Evolutionary conservation across 176 grass and related monocot species (phyloP).

Genomic region (Neostapfia colusana): DNA sequence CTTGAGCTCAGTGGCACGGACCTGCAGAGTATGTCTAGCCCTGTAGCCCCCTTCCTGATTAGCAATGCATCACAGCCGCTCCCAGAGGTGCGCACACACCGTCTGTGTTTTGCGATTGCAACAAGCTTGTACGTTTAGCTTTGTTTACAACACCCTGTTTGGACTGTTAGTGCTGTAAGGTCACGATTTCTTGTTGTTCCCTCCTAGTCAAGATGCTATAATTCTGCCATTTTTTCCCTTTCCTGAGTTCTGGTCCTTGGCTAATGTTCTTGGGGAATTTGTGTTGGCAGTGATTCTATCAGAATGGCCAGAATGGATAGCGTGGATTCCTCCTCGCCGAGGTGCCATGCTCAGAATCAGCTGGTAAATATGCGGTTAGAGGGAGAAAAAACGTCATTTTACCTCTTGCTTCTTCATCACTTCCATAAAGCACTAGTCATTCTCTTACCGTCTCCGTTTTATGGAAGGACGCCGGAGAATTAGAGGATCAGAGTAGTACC

Average conservation of each 20-base stretch:
- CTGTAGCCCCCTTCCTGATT: conserved; percentile 6
- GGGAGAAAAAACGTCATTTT: background rate
- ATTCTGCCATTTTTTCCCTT: background rate
- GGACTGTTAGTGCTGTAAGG: background rate
- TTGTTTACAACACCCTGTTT: conserved; percentile 7
- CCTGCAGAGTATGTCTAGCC: background rate
- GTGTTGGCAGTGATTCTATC: conserved; percentile 39
- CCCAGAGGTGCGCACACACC: conserved; percentile 29
- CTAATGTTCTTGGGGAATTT: conserved; percentile 24
- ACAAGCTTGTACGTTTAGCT: background rate
- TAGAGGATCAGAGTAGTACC: conserved; percentile 35
- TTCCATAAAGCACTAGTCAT: background rate
- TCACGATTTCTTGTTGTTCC: background rate
- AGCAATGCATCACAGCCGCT: conserved; percentile 30
- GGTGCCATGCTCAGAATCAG: conserved; percentile 39
- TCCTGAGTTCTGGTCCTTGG: background rate
- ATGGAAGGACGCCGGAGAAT: conserved; percentile 51
- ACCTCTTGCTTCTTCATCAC: background rate
- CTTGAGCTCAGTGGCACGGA: conserved; percentile 19
- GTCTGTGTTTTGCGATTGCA: conserved; percentile 3
- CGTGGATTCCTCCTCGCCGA: conserved; percentile 45
- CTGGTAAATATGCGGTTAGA: conserved; percentile 34
- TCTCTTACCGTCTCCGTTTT: conserved; percentile 28
- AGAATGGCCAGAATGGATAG: conserved; percentile 36
- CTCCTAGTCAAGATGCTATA: background rate